Percentiles rank a stretch among this genome's conserved stretches.
phyloP scores from a whole-genome alignment of 352 stramenopile species.

The Phytopythium delawarense region DNA sequence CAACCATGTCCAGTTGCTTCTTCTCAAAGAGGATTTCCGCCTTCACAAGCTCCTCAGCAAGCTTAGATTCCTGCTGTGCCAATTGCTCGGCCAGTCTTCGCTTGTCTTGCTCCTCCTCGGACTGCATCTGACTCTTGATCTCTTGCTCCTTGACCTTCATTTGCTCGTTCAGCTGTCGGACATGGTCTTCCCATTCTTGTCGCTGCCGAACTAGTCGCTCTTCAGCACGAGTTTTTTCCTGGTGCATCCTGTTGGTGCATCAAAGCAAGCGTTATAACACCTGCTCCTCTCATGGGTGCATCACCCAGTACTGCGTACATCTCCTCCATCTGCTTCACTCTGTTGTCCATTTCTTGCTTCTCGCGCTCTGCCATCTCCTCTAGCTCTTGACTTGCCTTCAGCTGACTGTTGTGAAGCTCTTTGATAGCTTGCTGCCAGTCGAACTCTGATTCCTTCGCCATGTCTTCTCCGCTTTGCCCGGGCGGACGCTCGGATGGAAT shows the following conservation, averaged over 20 bases:
- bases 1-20: slow-evolving; percentile 66
- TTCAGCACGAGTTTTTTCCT: slow-evolving; percentile 51
- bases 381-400: slow-evolving; percentile 52
- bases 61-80: slow-evolving; percentile 66
- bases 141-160: slow-evolving; percentile 70
- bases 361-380: slow-evolving; percentile 59
- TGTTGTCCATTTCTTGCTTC: slow-evolving; percentile 71
- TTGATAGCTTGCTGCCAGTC: slow-evolving; percentile 80
- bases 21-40: slow-evolving; percentile 74
- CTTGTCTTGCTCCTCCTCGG: slow-evolving; percentile 73
- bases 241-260: slow-evolving; percentile 30
- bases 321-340: slow-evolving; percentile 72
- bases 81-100: slow-evolving; percentile 66
- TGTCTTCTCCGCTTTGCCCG: slow-evolving; percentile 20
- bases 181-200: slow-evolving; percentile 70
- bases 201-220: slow-evolving; percentile 58
- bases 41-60: slow-evolving; percentile 73
- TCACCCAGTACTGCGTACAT: slow-evolving; percentile 25
- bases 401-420: slow-evolving; percentile 76
- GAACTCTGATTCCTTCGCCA: slow-evolving; percentile 44
- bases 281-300: background rate
- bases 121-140: slow-evolving; percentile 72
- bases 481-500: slow-evolving; percentile 38
- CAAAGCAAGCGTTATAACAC: background rate
- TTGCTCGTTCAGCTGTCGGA: slow-evolving; percentile 61